Evolutionary conservation across 805 yeast genomes (phyloP).

Genomic region (Zygosaccharomyces bisporus): DNA sequence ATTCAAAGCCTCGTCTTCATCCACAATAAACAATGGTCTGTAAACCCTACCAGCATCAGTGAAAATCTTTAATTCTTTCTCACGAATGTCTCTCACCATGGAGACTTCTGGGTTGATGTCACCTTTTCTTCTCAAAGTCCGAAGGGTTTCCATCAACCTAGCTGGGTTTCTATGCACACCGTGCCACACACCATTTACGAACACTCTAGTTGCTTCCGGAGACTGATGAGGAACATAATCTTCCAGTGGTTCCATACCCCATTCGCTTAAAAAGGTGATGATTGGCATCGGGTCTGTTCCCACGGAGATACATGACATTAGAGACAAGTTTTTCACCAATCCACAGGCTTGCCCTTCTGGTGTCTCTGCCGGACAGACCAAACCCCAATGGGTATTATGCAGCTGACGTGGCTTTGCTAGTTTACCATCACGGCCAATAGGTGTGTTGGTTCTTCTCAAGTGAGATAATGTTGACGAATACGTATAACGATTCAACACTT

Average conservation of each 20-base stretch:
- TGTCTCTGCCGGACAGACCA: constrained; percentile 99
- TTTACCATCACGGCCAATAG: constrained; percentile 99
- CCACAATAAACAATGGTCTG: constrained; percentile 92
- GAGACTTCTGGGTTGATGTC: constrained; percentile 96
- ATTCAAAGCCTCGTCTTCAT: constrained; percentile 69
- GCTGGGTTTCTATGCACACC: constrained; percentile 98
- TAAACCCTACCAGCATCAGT: constrained; percentile 99
- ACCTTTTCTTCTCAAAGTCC: constrained; percentile 88
- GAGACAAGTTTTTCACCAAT: constrained; percentile 88
- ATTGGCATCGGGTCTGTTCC: constrained; percentile 97
- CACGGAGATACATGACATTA: constrained; percentile 97
- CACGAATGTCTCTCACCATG: constrained; percentile 93
- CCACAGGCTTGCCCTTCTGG: constrained; percentile 99
- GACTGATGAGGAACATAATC: constrained; percentile 91
- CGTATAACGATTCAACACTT: constrained; percentile 95
- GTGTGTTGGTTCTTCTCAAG: constrained; percentile 97
- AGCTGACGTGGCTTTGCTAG: constrained; percentile 98
- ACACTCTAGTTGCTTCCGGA: constrained; percentile 88
- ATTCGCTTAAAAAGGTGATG: constrained; percentile 87
- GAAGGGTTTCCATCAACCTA: constrained; percentile 84
- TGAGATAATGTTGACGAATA: constrained; percentile 98
- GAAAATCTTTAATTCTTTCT: constrained; percentile 90
- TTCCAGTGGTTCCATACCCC: constrained; percentile 99
- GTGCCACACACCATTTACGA: constrained; percentile 98
- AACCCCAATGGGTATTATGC: constrained; percentile 99